Evolutionary conservation across 23 red algal genomes (phyloP), one percentile per base, ranked within the genome.

Genomic region (Gracilaria gracilis): DNA sequence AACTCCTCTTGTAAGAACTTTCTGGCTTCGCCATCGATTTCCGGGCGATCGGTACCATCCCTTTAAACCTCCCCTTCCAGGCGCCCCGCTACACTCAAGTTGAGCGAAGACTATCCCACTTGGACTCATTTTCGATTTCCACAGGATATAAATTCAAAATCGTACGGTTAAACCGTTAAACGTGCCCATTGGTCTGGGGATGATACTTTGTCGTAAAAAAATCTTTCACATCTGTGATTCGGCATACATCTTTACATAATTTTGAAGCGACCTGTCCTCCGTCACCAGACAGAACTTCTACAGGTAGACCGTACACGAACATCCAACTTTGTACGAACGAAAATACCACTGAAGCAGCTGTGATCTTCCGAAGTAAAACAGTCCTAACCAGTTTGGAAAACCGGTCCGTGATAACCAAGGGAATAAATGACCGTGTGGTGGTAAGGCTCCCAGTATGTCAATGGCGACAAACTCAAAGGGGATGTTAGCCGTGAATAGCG

Each of bases 131-230:
- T 61, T 61, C 57, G 13, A 61, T 21, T 4, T 5, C 57, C 57
- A 9, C 9, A n/a, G 57, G 57, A n/a, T 4, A 21, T n/a, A 23
- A 23, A 13, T 31, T 39, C 8, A 78, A 29, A 32, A 88, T 79
- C 17, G 85, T 88, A 16, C 51, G 8, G 44, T 88, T 88, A 42
- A 61, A 88, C 5, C 85, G 19, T 47, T 88, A 69, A 24, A 88
- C 25, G 23, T 88, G 70, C 35, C 28, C 49, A 0, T 77, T 78
- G 21, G 70, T 57, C 42, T 88, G 85, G 4, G 0, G 85, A 32
- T 88, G 67, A 28, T 88, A 79, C 0, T 27, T 78, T 4, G 70
- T 88, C 12, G 85, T 88, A 71, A 55, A 57, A 77, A 31, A 8
- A 88, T 48, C n/a, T n/a, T n/a, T n/a, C n/a, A n/a, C n/a, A n/a